phyloP scores from a whole-genome alignment of 805 yeast species.

The Cyberlindnera euphorbiiphila region DNA sequence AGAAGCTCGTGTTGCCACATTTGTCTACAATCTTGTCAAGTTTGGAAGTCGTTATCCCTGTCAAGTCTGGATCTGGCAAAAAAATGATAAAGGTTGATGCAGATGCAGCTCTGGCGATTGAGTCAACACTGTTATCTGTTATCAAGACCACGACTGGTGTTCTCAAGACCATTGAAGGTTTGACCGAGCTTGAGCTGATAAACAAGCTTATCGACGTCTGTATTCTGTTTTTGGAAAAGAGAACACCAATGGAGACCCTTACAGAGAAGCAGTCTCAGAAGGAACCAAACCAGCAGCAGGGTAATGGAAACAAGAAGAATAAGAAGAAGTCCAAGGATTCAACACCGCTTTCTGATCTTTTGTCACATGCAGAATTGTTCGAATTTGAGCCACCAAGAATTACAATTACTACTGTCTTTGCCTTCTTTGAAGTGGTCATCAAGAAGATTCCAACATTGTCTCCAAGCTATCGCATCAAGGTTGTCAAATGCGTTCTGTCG shows the following conservation, averaged over 20 bases:
- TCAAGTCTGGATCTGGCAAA: conserved; percentile 32
- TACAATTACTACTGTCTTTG: conserved; percentile 31
- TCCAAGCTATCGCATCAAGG: conserved; percentile 56
- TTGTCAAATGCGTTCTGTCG: conserved; percentile 43
- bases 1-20: conserved; percentile 42
- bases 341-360: conserved; percentile 59
- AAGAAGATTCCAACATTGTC: conserved; percentile 48
- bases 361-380: conserved; percentile 62
- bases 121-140: conserved; percentile 32
- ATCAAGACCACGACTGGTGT: conserved; percentile 28
- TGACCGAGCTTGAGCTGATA: conserved; percentile 48
- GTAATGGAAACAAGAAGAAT: conserved; percentile 30
- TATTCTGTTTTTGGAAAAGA: conserved; percentile 35
- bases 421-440: conserved; percentile 48
- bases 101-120: conserved; percentile 30
- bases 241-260: conserved; percentile 29
- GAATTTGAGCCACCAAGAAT: conserved; percentile 35
- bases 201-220: conserved; percentile 58
- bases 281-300: conserved; percentile 31
- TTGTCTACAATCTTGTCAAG: conserved; percentile 46
- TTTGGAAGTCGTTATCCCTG: conserved; percentile 59
- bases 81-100: conserved; percentile 40
- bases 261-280: conserved; percentile 27
- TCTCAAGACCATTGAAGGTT: conserved; percentile 34
- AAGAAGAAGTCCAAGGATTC: conserved; percentile 40